These are phyloP conservation scores for Cordyceps javanica DNA, from an alignment of 2,329 filamentous ascomycete genomes.

Conservation along the genomic window DNA sequence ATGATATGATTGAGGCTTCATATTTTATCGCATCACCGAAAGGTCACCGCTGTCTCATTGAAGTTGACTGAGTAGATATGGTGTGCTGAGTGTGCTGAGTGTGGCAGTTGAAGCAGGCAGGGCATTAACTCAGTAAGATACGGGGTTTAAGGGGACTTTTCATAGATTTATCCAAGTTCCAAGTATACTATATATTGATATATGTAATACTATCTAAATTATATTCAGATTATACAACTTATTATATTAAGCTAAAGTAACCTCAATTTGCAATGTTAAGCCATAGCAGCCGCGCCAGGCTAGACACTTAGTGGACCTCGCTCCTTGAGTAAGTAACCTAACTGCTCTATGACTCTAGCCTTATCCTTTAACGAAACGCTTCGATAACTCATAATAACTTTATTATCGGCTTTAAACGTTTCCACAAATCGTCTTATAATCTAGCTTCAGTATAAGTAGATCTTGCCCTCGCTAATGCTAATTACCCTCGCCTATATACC, in stretches of 20 bases:
- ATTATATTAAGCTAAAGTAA: too few species aligned
- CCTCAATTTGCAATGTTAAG: neutral
- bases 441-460: neutral
- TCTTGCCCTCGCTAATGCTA: neutral
- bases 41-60: slow-evolving; percentile 7
- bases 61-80: neutral
- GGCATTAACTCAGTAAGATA: too few species aligned
- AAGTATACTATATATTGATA: too few species aligned
- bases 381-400: neutral
- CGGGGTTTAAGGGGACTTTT: too few species aligned
- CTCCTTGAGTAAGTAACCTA: neutral
- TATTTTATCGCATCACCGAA: slow-evolving; percentile 24
- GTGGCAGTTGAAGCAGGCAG: too few species aligned
- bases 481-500: neutral
- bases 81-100: too few species aligned
- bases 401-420: neutral
- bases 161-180: too few species aligned
- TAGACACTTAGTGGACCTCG: neutral
- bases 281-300: neutral
- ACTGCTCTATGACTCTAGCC: neutral
- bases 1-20: slow-evolving; percentile 28
- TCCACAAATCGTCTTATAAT: neutral
- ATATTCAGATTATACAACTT: too few species aligned
- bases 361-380: neutral
- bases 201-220: too few species aligned